Conservation (phyloP, 2,329 filamentous ascomycete genomes). For the Monilinia vaccinii-corymbosi region DNA sequence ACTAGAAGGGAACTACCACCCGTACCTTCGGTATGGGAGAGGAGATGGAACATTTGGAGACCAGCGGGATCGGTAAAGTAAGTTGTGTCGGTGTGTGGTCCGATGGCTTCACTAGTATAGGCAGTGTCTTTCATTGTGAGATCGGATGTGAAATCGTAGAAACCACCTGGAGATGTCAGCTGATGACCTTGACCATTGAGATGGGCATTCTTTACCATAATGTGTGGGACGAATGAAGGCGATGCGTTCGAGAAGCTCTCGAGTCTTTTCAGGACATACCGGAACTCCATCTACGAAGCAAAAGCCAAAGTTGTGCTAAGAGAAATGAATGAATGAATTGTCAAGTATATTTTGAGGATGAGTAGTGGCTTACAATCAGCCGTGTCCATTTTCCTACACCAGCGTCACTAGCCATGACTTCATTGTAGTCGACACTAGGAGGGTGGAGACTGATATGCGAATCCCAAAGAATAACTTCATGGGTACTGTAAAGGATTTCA, state of each 20-base stretch:
- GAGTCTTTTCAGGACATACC: slow-evolving; percentile 58
- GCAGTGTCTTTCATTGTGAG: slow-evolving; percentile 82
- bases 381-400: slow-evolving; percentile 54
- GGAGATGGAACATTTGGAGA: slow-evolving; percentile 84
- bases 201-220: slow-evolving; percentile 52
- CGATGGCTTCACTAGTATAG: slow-evolving; percentile 67
- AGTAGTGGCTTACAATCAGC: slow-evolving; percentile 44
- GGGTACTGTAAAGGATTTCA: neutral
- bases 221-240: slow-evolving; percentile 84
- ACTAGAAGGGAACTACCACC: slow-evolving; percentile 78
- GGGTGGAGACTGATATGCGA: slow-evolving; percentile 34
- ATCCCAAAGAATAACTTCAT: slow-evolving; percentile 28
- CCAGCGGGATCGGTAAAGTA: slow-evolving; percentile 92
- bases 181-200: neutral
- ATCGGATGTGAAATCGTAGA: slow-evolving; percentile 84
- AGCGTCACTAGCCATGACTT: slow-evolving; percentile 47
- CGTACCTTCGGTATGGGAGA: slow-evolving; percentile 61
- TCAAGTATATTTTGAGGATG: neutral
- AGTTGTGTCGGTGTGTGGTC: slow-evolving; percentile 86
- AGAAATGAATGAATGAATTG: slow-evolving; percentile 14
- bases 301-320: slow-evolving; percentile 61
- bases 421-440: slow-evolving; percentile 51
- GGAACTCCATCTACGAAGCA: slow-evolving; percentile 68
- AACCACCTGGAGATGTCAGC: slow-evolving; percentile 40
- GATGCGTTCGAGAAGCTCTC: slow-evolving; percentile 69